These are phyloP conservation scores for Trichoderma reesei DNA, from an alignment of 495 filamentous ascomycete species.

Conservation along the genomic window DNA sequence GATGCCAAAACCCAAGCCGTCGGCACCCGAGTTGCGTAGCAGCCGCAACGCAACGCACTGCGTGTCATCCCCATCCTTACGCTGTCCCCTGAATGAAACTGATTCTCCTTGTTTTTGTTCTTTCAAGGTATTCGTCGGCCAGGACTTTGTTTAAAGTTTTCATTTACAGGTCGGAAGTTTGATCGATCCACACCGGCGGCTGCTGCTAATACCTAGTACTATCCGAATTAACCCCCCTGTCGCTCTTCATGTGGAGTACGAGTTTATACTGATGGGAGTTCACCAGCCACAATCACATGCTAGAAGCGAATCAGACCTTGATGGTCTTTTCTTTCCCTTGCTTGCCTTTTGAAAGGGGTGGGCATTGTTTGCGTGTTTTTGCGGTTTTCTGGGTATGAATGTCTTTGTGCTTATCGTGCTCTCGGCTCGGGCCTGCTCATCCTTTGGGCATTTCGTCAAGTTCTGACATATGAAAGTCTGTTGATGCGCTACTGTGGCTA, in stretches of 20 bases:
- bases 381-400: background rate
- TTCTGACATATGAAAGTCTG: no score
- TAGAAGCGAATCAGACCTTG: background rate
- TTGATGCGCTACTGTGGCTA: no score
- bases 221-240: background rate
- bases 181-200: slow-evolving; percentile 1
- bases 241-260: background rate
- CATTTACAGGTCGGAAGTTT: slow-evolving; percentile 8
- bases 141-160: background rate
- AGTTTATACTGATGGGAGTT: background rate
- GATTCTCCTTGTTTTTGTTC: no score
- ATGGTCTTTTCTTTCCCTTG: background rate
- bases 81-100: no score
- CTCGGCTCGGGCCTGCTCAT: no score
- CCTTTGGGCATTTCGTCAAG: no score
- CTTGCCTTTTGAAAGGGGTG: background rate
- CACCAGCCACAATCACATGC: slow-evolving; percentile 9
- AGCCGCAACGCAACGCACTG: no score
- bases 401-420: background rate
- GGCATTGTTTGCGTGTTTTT: background rate
- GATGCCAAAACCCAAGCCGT: background rate
- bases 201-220: background rate
- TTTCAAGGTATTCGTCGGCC: no score
- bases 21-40: background rate
- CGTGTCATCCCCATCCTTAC: no score